These are phyloP conservation scores for Xylaria castorea DNA, from an alignment of 495 filamentous ascomycete genomes.

Conservation along the genomic window DNA sequence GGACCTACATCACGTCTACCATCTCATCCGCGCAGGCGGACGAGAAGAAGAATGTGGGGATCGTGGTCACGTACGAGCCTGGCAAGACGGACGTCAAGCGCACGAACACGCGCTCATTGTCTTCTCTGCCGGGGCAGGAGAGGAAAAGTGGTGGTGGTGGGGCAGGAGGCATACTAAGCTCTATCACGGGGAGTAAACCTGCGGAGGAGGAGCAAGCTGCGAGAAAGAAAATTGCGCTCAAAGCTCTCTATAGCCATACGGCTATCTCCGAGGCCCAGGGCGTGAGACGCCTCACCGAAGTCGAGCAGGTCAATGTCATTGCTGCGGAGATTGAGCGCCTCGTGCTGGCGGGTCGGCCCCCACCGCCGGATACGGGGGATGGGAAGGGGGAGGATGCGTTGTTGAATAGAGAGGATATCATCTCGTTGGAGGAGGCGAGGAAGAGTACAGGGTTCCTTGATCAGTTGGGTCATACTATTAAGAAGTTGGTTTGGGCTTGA, in stretches of 20 bases:
- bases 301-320: constrained; percentile 72
- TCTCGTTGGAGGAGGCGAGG: constrained; percentile 82
- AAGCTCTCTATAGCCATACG: constrained; percentile 65
- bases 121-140: constrained; percentile 55
- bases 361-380: constrained; percentile 14
- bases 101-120: constrained; percentile 84
- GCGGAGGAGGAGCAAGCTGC: constrained; percentile 30
- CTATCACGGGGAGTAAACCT: constrained; percentile 31
- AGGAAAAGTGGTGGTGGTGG: constrained; percentile 29
- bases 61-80: constrained; percentile 77
- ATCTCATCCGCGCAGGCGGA: constrained; percentile 76
- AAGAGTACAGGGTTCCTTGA: constrained; percentile 87
- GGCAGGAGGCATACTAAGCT: constrained; percentile 33
- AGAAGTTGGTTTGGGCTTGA: constrained; percentile 91
- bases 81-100: constrained; percentile 70
- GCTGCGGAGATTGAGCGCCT: constrained; percentile 65
- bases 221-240: constrained; percentile 54
- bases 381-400: constrained; percentile 48
- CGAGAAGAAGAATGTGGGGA: constrained; percentile 78
- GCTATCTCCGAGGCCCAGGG: constrained; percentile 54
- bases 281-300: constrained; percentile 62
- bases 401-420: constrained; percentile 65
- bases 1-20: constrained; percentile 88
- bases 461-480: constrained; percentile 82
- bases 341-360: constrained; percentile 45